Conservation (phyloP, 2,329 filamentous ascomycete species). For the Cytospora mali region DNA sequence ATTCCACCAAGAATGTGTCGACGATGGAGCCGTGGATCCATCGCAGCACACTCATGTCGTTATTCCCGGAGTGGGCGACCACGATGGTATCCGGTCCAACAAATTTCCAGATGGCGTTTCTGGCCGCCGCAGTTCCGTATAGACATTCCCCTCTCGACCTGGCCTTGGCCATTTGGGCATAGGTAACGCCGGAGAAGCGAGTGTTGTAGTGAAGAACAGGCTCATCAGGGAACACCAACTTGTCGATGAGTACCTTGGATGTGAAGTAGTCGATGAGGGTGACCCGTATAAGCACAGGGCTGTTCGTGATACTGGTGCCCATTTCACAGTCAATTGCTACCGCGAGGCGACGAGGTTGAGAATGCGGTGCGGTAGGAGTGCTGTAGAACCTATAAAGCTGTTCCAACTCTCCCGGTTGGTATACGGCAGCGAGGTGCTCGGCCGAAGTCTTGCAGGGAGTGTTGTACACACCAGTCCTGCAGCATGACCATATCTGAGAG, state of each 20-base stretch:
- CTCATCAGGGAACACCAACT: slow-evolving; percentile 50
- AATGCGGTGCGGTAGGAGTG: not conserved
- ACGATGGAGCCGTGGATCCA: slow-evolving; percentile 50
- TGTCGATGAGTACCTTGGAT: slow-evolving; percentile 50
- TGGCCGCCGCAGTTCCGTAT: slow-evolving; percentile 45
- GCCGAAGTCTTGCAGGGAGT: not conserved
- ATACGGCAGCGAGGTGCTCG: slow-evolving; percentile 3
- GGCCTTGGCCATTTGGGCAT: slow-evolving; percentile 42
- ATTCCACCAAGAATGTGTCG: slow-evolving; percentile 47
- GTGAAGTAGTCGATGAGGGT: slow-evolving; percentile 56
- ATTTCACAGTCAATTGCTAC: slow-evolving; percentile 56
- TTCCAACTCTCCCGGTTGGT: slow-evolving; percentile 12
- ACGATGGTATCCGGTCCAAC: slow-evolving; percentile 51
- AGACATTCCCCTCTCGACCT: slow-evolving; percentile 40
- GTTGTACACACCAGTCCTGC: not conserved
- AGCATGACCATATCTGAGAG: slow-evolving; percentile 13
- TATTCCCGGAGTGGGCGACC: slow-evolving; percentile 48
- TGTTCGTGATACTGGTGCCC: slow-evolving; percentile 47
- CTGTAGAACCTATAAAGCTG: slow-evolving; percentile 5
- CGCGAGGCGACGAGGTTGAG: not conserved
- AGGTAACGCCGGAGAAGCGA: slow-evolving; percentile 51
- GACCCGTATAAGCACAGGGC: slow-evolving; percentile 55
- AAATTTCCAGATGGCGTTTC: slow-evolving; percentile 46
- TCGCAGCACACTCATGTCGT: slow-evolving; percentile 48
- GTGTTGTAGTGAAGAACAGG: slow-evolving; percentile 54